A percentile compares a stretch with the other conserved stretches of the same genome.
phyloP scores from a whole-genome alignment of 257 asterid species.

The Orobanche coerulescens region DNA sequence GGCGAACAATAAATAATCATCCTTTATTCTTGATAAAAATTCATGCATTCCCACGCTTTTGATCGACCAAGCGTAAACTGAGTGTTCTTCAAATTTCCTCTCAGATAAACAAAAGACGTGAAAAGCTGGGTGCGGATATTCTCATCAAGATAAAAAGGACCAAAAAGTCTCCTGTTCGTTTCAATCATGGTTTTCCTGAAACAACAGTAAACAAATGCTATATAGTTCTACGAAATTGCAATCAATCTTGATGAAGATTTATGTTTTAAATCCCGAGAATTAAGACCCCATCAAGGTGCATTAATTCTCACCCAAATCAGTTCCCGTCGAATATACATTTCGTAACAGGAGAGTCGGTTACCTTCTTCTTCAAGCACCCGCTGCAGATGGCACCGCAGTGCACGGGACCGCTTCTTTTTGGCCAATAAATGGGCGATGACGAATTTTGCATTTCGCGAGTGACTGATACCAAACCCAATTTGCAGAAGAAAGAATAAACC shows the following conservation, averaged over 20 bases:
- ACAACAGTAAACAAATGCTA: background rate
- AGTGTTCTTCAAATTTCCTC: background rate
- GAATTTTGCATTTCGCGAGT: constrained; percentile 32
- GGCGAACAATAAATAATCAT: too few relatives aligned
- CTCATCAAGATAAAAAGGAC: too few relatives aligned
- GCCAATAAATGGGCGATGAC: constrained; percentile 60
- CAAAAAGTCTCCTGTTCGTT: background rate
- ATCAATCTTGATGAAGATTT: background rate
- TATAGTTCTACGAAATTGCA: background rate
- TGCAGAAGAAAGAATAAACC: constrained; percentile 58
- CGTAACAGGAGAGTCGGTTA: constrained; percentile 8
- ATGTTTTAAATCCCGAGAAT: too few relatives aligned
- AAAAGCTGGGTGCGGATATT: background rate
- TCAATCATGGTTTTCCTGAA: background rate
- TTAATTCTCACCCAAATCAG: too few relatives aligned
- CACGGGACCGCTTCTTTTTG: constrained; percentile 39
- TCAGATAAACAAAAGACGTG: background rate
- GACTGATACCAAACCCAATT: constrained; percentile 45
- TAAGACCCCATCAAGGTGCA: too few relatives aligned
- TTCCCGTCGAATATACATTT: too few relatives aligned
- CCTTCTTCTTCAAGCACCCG: constrained; percentile 47
- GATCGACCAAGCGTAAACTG: background rate
- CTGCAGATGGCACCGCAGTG: constrained; percentile 46
- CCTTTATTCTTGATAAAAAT: background rate
- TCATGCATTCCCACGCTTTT: background rate